Conservation (phyloP, 2,329 filamentous ascomycete species). For the Zasmidium cellare region DNA sequence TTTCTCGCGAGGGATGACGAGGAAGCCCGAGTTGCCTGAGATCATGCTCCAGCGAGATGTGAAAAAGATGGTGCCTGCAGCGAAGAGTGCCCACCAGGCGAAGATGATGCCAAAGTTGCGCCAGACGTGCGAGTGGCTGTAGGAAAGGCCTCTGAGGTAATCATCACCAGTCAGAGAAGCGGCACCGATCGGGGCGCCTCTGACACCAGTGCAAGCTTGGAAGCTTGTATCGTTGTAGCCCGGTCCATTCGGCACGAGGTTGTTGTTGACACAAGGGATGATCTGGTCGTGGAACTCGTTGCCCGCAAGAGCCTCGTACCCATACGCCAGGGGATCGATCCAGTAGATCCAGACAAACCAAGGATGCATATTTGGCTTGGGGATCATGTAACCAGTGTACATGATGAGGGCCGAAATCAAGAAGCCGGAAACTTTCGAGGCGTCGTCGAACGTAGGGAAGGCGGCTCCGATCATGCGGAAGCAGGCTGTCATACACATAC, state of each 20-base stretch:
- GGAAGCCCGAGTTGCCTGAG: constrained; percentile 30
- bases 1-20: constrained; percentile 64
- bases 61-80: constrained; percentile 57
- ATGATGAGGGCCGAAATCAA: constrained; percentile 31
- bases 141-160: constrained; percentile 58
- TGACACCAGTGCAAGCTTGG: constrained; percentile 46
- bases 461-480: constrained; percentile 44
- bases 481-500: constrained; percentile 46
- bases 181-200: constrained; percentile 58
- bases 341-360: constrained; percentile 55
- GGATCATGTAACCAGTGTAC: constrained; percentile 36
- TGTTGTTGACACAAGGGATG: constrained; percentile 58
- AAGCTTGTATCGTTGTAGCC: constrained; percentile 42
- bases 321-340: constrained; percentile 55
- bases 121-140: constrained; percentile 40
- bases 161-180: constrained; percentile 60
- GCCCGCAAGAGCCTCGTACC: constrained; percentile 58
- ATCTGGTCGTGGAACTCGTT: constrained; percentile 63
- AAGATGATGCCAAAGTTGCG: constrained; percentile 69
- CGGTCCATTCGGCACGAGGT: constrained; percentile 32
- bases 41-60: constrained; percentile 58
- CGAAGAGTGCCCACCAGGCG: constrained; percentile 63
- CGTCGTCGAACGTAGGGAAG: constrained; percentile 32
- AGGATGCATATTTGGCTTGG: constrained; percentile 42
- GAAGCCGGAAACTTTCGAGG: constrained; percentile 35